A percentile compares a stretch with the other conserved stretches of the same genome.
These are phyloP conservation scores for Mucor lusitanicus DNA, from an alignment of 371 early-diverging fungal genomes.

Conservation along the genomic window DNA sequence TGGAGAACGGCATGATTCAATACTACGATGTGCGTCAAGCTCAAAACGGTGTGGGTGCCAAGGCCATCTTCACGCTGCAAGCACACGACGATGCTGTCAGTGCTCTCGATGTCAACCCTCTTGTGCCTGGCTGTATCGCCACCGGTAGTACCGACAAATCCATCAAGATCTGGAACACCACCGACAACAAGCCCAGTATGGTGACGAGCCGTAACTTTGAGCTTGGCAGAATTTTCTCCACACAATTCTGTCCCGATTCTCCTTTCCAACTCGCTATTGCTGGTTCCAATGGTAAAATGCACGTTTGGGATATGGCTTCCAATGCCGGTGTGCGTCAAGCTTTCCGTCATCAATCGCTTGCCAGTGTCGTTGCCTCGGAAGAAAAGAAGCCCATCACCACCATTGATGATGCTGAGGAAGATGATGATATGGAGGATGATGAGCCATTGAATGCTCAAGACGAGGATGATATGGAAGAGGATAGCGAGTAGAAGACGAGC, in stretches of 20 bases:
- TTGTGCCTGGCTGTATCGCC: conserved; percentile 77
- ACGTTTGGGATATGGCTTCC: conserved; percentile 89
- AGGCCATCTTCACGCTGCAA: conserved; percentile 83
- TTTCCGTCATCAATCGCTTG: conserved; percentile 51
- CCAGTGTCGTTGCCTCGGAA: conserved; percentile 27
- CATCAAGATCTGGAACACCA: conserved; percentile 92
- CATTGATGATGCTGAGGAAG: conserved; percentile 52
- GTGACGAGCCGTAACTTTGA: conserved; percentile 81
- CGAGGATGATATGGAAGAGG: conserved; percentile 30
- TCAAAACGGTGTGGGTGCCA: conserved; percentile 34
- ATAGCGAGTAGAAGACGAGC: conserved; percentile 28
- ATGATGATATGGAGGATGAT: conserved; percentile 53
- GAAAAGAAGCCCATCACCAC: conserved; percentile 45
- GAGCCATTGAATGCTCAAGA: conserved; percentile 29
- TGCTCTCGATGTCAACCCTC: conserved; percentile 82
- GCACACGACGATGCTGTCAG: conserved; percentile 92
- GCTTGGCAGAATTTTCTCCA: conserved; percentile 85
- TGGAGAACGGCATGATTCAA: conserved; percentile 88
- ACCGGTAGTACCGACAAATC: conserved; percentile 91
- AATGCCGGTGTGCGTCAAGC: conserved; percentile 80
- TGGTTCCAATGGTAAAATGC: conserved; percentile 86
- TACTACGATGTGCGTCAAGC: conserved; percentile 83
- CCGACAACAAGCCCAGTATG: conserved; percentile 73
- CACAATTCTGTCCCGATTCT: conserved; percentile 86
- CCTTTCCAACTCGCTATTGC: conserved; percentile 83